Conservation (phyloP, 2,329 filamentous ascomycete genomes). For the Colletotrichum sp. region DNA sequence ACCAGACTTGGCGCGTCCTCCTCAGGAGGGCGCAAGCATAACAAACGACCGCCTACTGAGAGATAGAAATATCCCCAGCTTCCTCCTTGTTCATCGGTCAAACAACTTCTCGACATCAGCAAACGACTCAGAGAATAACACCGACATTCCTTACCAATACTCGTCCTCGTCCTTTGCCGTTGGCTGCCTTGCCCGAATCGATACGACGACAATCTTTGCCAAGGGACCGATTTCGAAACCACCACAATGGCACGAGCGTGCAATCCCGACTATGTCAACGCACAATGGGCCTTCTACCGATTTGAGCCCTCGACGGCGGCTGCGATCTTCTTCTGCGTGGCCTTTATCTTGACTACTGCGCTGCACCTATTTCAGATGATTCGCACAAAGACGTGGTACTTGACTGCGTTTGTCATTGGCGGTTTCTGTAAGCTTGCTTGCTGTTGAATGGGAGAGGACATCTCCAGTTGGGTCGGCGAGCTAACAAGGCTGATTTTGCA, state of each 20-base stretch:
- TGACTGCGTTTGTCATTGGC: conserved; percentile 15
- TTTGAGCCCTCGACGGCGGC: conserved; percentile 18
- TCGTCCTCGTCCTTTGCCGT: background rate
- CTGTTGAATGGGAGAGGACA: background rate
- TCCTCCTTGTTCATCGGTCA: background rate
- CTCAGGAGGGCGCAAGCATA: background rate
- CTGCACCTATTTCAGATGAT: conserved; percentile 14
- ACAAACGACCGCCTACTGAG: background rate
- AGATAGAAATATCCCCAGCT: background rate
- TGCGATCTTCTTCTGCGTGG: conserved; percentile 9
- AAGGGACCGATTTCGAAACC: background rate
- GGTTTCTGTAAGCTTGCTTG: conserved; percentile 13
- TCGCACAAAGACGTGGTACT: conserved; percentile 17
- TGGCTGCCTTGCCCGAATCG: background rate
- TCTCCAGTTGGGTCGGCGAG: background rate
- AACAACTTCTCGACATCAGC: background rate
- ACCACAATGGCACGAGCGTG: background rate
- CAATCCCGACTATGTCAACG: conserved; percentile 4
- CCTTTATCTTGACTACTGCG: background rate
- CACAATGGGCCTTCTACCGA: conserved; percentile 6
- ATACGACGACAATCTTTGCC: background rate
- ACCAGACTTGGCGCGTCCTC: background rate
- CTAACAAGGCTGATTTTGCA: background rate
- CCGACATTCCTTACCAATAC: background rate
- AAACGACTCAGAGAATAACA: background rate